These are phyloP conservation scores for Phaffia australis DNA, from an alignment of 768 basidiomycete genomes.

Conservation along the genomic window DNA sequence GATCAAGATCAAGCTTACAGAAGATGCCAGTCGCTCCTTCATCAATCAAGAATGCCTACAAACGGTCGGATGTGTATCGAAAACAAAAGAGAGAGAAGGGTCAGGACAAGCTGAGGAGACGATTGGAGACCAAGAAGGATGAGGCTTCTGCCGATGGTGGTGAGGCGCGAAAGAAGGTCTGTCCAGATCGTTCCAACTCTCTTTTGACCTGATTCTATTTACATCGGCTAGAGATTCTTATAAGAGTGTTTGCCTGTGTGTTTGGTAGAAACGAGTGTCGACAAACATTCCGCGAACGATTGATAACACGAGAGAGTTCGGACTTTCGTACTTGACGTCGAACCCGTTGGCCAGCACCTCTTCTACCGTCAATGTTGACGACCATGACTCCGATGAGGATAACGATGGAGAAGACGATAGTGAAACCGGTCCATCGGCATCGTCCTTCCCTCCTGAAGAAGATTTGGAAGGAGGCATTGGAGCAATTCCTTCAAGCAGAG, in stretches of 20 bases:
- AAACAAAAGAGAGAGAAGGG: constrained; percentile 68
- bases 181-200: constrained; percentile 25
- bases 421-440: constrained; percentile 34
- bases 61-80: constrained; percentile 63
- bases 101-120: constrained; percentile 66
- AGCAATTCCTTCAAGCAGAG: constrained; percentile 17
- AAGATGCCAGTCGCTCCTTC: constrained; percentile 23
- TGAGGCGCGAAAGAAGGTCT: constrained; percentile 57
- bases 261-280: constrained; percentile 60
- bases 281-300: constrained; percentile 83
- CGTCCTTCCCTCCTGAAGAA: background rate
- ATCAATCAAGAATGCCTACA: constrained; percentile 72
- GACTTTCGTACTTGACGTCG: constrained; percentile 40
- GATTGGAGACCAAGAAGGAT: constrained; percentile 48
- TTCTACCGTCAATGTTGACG: constrained; percentile 9
- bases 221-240: background rate
- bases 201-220: constrained; percentile 13
- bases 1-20: background rate
- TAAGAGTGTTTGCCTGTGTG: background rate
- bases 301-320: constrained; percentile 80
- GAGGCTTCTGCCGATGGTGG: constrained; percentile 30
- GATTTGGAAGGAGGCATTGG: constrained; percentile 23
- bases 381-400: constrained; percentile 20
- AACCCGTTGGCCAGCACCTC: constrained; percentile 32
- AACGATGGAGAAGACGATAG: constrained; percentile 8